Conservation (phyloP, 495 filamentous ascomycete species). For the Xylaria flabelliformis region DNA sequence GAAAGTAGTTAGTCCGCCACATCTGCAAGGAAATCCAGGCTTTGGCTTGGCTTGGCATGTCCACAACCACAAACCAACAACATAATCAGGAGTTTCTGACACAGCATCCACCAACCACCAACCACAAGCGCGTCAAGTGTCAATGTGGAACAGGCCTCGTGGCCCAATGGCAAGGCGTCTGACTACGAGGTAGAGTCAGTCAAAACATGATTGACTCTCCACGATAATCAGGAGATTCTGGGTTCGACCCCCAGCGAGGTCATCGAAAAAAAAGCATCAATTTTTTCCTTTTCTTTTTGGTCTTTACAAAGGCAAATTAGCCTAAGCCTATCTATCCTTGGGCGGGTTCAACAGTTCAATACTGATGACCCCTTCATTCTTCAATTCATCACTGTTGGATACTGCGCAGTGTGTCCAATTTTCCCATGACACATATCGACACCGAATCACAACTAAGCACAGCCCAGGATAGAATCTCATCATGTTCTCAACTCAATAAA, state of each 20-base stretch:
- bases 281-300: neutral
- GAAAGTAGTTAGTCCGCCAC: no score
- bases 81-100: no score
- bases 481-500: neutral
- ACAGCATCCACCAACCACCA: no score
- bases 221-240: conserved; percentile 22
- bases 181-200: conserved; percentile 4
- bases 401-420: no score
- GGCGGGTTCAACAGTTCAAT: no score
- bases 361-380: no score
- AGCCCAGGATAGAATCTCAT: neutral
- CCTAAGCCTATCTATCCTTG: neutral
- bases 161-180: conserved; percentile 25
- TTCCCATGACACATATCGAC: neutral
- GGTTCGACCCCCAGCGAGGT: conserved; percentile 23
- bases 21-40: neutral
- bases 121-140: no score
- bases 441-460: neutral
- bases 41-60: neutral
- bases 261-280: neutral
- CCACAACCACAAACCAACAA: neutral
- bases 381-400: no score
- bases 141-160: conserved; percentile 3
- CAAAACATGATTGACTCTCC: neutral
- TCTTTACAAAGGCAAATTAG: neutral